phyloP scores from a whole-genome alignment of 352 stramenopile species.

The Phytophthora ohioensis region DNA sequence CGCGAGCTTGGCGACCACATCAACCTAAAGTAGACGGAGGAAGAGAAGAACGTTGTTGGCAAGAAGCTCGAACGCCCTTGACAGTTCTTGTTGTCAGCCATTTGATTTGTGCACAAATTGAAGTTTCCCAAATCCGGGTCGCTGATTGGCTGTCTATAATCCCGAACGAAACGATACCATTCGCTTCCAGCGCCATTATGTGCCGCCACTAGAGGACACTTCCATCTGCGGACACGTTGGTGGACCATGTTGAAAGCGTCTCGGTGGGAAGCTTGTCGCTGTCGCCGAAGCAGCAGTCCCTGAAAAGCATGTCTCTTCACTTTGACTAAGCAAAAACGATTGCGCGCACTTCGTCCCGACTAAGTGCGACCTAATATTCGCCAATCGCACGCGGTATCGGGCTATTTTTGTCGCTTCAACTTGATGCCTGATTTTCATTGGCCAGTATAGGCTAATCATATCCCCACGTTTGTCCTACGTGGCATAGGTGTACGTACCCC shows the following conservation, averaged over 20 bases:
- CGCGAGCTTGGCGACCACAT: slow-evolving; percentile 89
- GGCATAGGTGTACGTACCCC: slow-evolving; percentile 3
- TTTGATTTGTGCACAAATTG: slow-evolving; percentile 9
- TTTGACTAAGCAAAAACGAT: slow-evolving; percentile 1
- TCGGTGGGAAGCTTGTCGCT: slow-evolving; percentile 14
- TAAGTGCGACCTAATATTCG: slow-evolving; percentile 13
- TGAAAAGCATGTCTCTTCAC: slow-evolving; percentile 4
- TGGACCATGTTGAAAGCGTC: neutral
- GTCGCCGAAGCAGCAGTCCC: slow-evolving; percentile 6
- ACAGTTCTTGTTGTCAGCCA: too few species aligned
- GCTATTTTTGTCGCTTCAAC: slow-evolving; percentile 1
- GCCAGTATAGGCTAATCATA: neutral
- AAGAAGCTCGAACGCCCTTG: slow-evolving; percentile 55
- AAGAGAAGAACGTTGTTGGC: slow-evolving; percentile 92
- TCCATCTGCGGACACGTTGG: neutral
- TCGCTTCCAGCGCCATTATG: neutral
- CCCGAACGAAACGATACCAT: slow-evolving; percentile 4
- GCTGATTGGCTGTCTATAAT: slow-evolving; percentile 14
- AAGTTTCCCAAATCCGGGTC: slow-evolving; percentile 7
- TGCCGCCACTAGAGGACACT: too few species aligned
- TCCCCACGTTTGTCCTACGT: slow-evolving; percentile 4
- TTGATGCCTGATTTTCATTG: neutral
- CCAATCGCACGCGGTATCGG: slow-evolving; percentile 14
- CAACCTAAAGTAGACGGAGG: slow-evolving; percentile 93
- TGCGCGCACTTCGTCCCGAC: neutral